phyloP scores from a whole-genome alignment of 495 filamentous ascomycete species.

The Thermochaetoides thermophila region DNA sequence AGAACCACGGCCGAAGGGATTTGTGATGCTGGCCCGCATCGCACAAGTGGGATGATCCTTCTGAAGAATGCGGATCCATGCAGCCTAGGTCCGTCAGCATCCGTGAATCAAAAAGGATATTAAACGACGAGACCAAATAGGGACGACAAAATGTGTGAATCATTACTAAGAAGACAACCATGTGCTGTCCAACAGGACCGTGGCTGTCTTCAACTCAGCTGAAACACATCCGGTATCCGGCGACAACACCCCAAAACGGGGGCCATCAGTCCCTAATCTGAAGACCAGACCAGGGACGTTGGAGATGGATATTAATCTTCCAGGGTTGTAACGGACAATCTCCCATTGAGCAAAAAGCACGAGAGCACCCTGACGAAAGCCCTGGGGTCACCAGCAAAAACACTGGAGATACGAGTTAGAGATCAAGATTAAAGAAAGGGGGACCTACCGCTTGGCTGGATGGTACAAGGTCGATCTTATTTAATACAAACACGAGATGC shows the following conservation, averaged over 20 bases:
- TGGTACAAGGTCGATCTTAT: constrained; percentile 94
- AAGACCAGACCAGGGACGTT: constrained; percentile 41
- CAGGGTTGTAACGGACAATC: constrained; percentile 94
- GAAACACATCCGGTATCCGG: constrained; percentile 44
- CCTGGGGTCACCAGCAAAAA: constrained; percentile 32
- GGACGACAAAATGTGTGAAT: constrained; percentile 63
- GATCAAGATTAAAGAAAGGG: too few species aligned
- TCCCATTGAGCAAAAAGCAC: constrained; percentile 47
- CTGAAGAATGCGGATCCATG: constrained; percentile 19
- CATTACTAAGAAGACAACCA: constrained; percentile 96
- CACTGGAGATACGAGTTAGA: constrained; percentile 4
- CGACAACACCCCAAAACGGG: constrained; percentile 80
- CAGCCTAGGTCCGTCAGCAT: constrained; percentile 16
- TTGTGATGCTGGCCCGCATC: constrained; percentile 84
- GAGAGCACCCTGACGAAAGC: constrained; percentile 90
- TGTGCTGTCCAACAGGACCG: constrained; percentile 26
- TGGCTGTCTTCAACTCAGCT: constrained; percentile 76
- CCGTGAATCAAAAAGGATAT: constrained; percentile 2
- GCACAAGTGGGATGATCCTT: constrained; percentile 82
- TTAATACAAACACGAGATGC: constrained; percentile 46
- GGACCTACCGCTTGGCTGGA: constrained; percentile 82
- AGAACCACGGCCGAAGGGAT: constrained; percentile 59
- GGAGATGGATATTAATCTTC: constrained; percentile 65
- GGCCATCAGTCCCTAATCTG: constrained; percentile 48
- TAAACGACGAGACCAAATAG: constrained; percentile 5